phyloP scores from a whole-genome alignment of 805 yeast genomes.

The Diddensiella caesifluorescens region DNA sequence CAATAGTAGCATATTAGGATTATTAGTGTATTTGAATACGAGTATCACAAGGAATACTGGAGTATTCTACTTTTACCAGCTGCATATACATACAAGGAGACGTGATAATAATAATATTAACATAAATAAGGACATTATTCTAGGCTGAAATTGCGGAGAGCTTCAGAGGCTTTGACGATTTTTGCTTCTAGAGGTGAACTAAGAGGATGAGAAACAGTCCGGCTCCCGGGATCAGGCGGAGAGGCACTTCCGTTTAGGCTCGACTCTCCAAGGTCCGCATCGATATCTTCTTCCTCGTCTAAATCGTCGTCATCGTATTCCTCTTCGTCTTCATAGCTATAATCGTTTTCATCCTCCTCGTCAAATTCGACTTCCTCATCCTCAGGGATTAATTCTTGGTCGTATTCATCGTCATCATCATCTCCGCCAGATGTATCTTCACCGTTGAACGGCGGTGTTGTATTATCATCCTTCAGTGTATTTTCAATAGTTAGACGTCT shows the following conservation, averaged over 20 bases:
- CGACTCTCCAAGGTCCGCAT: conserved; percentile 12
- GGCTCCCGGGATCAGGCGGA: not conserved
- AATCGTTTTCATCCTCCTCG: conserved; percentile 9
- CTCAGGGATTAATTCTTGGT: conserved; percentile 16
- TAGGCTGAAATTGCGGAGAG: conserved; percentile 4
- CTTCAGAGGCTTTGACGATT: conserved; percentile 9
- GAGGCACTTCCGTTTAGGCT: too few relatives aligned
- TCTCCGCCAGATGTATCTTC: conserved; percentile 19
- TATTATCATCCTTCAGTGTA: too few relatives aligned
- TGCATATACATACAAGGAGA: too few relatives aligned
- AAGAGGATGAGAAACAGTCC: not conserved
- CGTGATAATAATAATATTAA: too few relatives aligned
- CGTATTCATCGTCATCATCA: conserved; percentile 18
- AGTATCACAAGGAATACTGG: too few relatives aligned
- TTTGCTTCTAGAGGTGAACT: conserved; percentile 1
- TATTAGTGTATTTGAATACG: too few relatives aligned
- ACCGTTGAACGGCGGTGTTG: conserved; percentile 11
- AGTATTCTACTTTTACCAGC: too few relatives aligned
- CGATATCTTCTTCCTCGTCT: conserved; percentile 13
- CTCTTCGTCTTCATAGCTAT: conserved; percentile 7
- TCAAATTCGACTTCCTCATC: conserved; percentile 15
- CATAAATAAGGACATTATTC: not conserved
- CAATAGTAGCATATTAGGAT: too few relatives aligned
- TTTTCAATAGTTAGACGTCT: too few relatives aligned
- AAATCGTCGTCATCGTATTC: conserved; percentile 10